Evolutionary conservation across 208 protist species (phyloP).

Genomic region (Leishmania martiniquensis): DNA sequence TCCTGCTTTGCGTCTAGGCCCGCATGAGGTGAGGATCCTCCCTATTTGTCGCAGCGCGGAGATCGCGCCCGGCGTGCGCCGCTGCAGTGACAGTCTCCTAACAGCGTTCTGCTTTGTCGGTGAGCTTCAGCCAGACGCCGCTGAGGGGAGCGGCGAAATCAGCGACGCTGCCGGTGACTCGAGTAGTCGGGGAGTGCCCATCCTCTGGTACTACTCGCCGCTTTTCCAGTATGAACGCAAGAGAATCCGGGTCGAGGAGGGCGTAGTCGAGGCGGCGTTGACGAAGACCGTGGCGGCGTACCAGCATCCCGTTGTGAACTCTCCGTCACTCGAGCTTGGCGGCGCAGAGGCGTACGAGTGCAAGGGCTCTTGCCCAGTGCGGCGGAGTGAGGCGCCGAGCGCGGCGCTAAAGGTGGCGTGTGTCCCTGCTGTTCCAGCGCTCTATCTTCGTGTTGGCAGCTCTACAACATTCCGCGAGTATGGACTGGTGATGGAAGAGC

Average conservation of each 20-base stretch:
- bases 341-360: not conserved
- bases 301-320: conserved; percentile 2
- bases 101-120: conserved; percentile 63
- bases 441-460: conserved; percentile 59
- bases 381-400: not conserved
- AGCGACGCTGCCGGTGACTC: not conserved
- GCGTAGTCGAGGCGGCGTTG: conserved; percentile 44
- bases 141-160: not conserved
- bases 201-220: conserved; percentile 73
- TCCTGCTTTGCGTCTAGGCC: conserved; percentile 13
- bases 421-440: conserved; percentile 13
- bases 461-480: conserved; percentile 63
- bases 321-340: not conserved
- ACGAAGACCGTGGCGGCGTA: conserved; percentile 9
- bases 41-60: conserved; percentile 12
- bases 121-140: conserved; percentile 27
- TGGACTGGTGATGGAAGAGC: conserved; percentile 10
- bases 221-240: conserved; percentile 66
- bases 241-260: conserved; percentile 71
- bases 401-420: not conserved
- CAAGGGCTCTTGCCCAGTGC: not conserved
- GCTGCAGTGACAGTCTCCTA: conserved; percentile 37
- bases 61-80: conserved; percentile 1
- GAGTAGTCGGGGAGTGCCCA: not conserved
- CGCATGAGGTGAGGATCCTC: conserved; percentile 20